A percentile compares a stretch with the other conserved stretches of the same genome.
Conservation (phyloP, 2,329 filamentous ascomycete species). For the Sphaerostilbella broomeana region DNA sequence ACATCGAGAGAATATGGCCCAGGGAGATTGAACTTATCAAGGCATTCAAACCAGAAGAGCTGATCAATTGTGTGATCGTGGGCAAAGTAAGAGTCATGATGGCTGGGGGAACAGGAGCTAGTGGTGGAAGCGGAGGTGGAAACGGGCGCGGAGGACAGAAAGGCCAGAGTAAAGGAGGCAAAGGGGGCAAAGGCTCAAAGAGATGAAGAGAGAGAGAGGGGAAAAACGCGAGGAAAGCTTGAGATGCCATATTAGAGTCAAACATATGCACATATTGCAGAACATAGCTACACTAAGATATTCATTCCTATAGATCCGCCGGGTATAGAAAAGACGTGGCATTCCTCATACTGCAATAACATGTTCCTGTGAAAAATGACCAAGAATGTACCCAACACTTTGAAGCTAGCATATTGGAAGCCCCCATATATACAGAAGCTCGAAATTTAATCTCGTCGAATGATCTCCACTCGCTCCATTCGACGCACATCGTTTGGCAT, state of each 20-base stretch:
- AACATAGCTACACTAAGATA: neutral
- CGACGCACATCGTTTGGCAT: slow-evolving; percentile 53
- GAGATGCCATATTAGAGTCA: neutral
- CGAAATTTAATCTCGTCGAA: slow-evolving; percentile 1
- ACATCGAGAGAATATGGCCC: slow-evolving; percentile 74
- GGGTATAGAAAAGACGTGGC: neutral
- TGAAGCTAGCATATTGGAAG: neutral
- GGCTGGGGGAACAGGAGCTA: slow-evolving; percentile 46
- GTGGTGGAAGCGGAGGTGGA: slow-evolving; percentile 32
- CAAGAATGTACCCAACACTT: neutral
- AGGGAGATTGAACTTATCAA: slow-evolving; percentile 80
- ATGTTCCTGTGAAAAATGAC: neutral
- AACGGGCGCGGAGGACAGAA: slow-evolving; percentile 15
- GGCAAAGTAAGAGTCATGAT: slow-evolving; percentile 75
- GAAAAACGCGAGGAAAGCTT: neutral
- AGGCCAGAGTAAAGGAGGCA: slow-evolving; percentile 28
- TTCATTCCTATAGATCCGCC: neutral
- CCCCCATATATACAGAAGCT: no score
- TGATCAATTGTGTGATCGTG: slow-evolving; percentile 74
- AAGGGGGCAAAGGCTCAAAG: slow-evolving; percentile 39
- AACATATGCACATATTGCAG: neutral
- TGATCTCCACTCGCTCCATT: slow-evolving; percentile 28
- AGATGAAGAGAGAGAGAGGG: slow-evolving; percentile 20
- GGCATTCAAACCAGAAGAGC: slow-evolving; percentile 72
- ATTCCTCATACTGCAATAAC: no score